A percentile compares a stretch with the other conserved stretches of the same genome.
Conservation (phyloP, 805 yeast genomes). For the Metschnikowia baotianmanensis region DNA sequence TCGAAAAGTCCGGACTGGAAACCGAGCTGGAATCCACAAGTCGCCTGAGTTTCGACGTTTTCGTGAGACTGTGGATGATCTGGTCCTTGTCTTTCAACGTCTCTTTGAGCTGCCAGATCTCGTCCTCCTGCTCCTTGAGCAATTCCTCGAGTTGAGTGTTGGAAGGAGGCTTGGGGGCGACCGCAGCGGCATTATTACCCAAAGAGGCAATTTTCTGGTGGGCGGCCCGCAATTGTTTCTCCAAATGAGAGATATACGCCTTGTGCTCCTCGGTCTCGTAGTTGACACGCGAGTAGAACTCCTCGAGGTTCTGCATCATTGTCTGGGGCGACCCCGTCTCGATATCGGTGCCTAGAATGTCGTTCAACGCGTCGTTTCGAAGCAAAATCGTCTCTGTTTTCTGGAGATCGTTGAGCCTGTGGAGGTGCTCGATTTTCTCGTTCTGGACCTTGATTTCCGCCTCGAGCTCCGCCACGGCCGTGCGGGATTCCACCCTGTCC, state of each 20-base stretch:
- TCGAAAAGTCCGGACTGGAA: constrained; percentile 6
- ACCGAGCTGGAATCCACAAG: constrained; percentile 35
- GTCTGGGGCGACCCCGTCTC: constrained; percentile 37
- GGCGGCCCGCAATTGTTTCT: constrained; percentile 45
- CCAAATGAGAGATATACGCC: constrained; percentile 59
- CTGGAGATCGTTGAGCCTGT: constrained; percentile 60
- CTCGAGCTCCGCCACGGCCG: constrained; percentile 29
- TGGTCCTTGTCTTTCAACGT: constrained; percentile 70
- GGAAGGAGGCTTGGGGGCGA: neutral
- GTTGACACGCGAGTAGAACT: constrained; percentile 44
- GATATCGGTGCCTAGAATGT: constrained; percentile 46
- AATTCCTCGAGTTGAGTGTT: constrained; percentile 29
- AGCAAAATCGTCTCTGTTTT: constrained; percentile 54
- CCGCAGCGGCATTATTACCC: constrained; percentile 1
- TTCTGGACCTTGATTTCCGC: constrained; percentile 65
- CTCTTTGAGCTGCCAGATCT: constrained; percentile 61
- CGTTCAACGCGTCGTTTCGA: constrained; percentile 59
- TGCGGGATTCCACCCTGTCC: too few species aligned
- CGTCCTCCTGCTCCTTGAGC: constrained; percentile 63
- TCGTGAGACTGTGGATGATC: constrained; percentile 69
- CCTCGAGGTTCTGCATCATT: constrained; percentile 48
- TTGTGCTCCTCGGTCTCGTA: constrained; percentile 58
- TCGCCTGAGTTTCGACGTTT: constrained; percentile 58
- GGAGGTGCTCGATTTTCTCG: constrained; percentile 68
- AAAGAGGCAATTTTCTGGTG: constrained; percentile 18